These are phyloP conservation scores for Oldenlandia corymbosa DNA, from an alignment of 257 asterid genomes.

Conservation along the genomic window DNA sequence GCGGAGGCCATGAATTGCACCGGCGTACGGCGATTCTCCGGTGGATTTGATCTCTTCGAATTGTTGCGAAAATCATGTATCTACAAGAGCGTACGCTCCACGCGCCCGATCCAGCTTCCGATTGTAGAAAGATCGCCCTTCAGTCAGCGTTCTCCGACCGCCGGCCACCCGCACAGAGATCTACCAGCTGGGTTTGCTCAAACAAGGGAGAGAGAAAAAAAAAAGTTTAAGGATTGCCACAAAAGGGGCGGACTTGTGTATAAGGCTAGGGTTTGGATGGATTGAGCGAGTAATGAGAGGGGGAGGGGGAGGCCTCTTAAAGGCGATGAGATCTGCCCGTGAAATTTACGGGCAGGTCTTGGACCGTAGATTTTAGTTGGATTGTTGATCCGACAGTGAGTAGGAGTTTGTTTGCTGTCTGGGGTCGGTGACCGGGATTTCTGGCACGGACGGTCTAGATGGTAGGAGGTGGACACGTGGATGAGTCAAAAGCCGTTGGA, in stretches of 20 bases:
- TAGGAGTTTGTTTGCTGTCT: slow-evolving; percentile 55
- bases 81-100: slow-evolving; percentile 14
- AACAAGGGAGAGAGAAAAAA: too few species aligned
- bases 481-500: background rate
- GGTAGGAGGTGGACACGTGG: slow-evolving; percentile 36
- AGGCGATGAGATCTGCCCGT: slow-evolving; percentile 93
- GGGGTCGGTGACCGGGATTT: slow-evolving; percentile 55
- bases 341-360: slow-evolving; percentile 47
- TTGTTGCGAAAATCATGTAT: slow-evolving; percentile 39
- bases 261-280: slow-evolving; percentile 49
- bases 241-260: background rate
- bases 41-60: slow-evolving; percentile 22
- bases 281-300: slow-evolving; percentile 60
- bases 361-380: slow-evolving; percentile 27
- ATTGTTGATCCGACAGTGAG: slow-evolving; percentile 36
- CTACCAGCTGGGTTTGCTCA: too few species aligned
- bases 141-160: slow-evolving; percentile 17
- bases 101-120: slow-evolving; percentile 20
- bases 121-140: background rate
- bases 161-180: slow-evolving; percentile 8
- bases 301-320: slow-evolving; percentile 60
- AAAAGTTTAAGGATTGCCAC: too few species aligned
- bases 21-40: slow-evolving; percentile 39
- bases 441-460: slow-evolving; percentile 54
- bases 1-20: slow-evolving; percentile 80